These are phyloP conservation scores for Dacryopinax spathularia DNA, from an alignment of 768 basidiomycete species.

Conservation along the genomic window DNA sequence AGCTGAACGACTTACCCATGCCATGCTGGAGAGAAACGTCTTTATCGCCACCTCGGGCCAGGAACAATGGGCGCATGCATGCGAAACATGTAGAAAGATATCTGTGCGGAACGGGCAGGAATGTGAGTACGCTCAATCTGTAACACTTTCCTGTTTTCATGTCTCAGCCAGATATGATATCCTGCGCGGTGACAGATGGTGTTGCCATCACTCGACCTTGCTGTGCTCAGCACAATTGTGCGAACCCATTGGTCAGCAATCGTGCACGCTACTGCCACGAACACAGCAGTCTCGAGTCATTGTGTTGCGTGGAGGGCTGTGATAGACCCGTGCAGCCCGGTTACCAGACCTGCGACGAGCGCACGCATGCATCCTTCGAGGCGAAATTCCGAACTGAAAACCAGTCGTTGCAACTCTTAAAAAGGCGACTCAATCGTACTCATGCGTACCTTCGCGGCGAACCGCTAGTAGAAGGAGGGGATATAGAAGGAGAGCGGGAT, in stretches of 20 bases:
- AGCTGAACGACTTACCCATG: not conserved
- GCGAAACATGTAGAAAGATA: not conserved
- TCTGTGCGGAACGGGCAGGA: not conserved
- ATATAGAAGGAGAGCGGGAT: not conserved
- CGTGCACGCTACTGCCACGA: slow-evolving; percentile 12
- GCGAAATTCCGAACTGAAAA: slow-evolving; percentile 8
- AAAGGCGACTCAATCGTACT: not conserved
- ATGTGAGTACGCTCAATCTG: not conserved
- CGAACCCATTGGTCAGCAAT: slow-evolving; percentile 11
- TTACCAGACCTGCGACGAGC: slow-evolving; percentile 14
- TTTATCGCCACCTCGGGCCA: not conserved
- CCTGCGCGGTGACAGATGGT: slow-evolving; percentile 22
- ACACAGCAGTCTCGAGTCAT: slow-evolving; percentile 7
- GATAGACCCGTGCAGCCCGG: not conserved
- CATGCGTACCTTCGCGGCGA: not conserved
- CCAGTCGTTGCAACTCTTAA: slow-evolving; percentile 5
- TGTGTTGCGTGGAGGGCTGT: slow-evolving; percentile 13
- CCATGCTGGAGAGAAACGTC: not conserved
- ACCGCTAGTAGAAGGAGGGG: slow-evolving; percentile 21
- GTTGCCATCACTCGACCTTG: slow-evolving; percentile 24
- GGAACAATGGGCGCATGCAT: slow-evolving; percentile 4
- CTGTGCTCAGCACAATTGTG: slow-evolving; percentile 23
- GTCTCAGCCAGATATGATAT: not conserved
- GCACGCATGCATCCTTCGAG: slow-evolving; percentile 15
- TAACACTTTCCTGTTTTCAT: too few species aligned